These are phyloP conservation scores for Neofusicoccum umdonicola DNA, from an alignment of 2,329 filamentous ascomycete genomes.

Conservation along the genomic window DNA sequence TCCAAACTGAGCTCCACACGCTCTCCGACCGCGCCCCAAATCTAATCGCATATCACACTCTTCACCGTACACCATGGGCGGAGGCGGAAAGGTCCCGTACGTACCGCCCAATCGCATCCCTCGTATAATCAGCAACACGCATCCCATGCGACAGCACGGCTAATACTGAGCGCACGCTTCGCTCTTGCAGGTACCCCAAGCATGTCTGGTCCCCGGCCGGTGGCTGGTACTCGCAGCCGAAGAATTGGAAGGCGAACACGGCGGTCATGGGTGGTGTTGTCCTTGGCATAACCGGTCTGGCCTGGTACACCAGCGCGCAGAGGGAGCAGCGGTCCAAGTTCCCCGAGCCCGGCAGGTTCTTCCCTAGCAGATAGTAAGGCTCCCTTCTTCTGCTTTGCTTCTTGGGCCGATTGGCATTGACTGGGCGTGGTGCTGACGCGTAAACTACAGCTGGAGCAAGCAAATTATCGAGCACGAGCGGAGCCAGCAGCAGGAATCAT, in stretches of 20 bases:
- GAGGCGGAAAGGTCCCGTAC: conserved; percentile 71
- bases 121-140: conserved; percentile 21
- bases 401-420: background rate
- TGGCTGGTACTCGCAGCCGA: conserved; percentile 94
- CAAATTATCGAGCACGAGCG: conserved; percentile 69
- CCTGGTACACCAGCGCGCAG: conserved; percentile 71
- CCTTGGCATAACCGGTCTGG: conserved; percentile 64
- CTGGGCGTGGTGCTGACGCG: conserved; percentile 24
- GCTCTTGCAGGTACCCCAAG: conserved; percentile 76
- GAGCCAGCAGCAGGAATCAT: conserved; percentile 38
- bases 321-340: conserved; percentile 71
- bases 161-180: background rate
- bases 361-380: conserved; percentile 76
- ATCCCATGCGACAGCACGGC: conserved; percentile 7
- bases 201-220: conserved; percentile 98
- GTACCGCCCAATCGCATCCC: conserved; percentile 19
- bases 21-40: conserved; percentile 25
- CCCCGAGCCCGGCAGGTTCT: conserved; percentile 75
- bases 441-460: conserved; percentile 62
- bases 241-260: conserved; percentile 95
- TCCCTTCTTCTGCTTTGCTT: background rate
- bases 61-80: conserved; percentile 24
- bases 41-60: conserved; percentile 22
- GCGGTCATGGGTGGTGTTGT: conserved; percentile 69
- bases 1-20: conserved; percentile 15